Percentiles rank a stretch among this genome's conserved stretches.
phyloP scores from a whole-genome alignment of 2,329 filamentous ascomycete species.

The Nectriaceae sp. region DNA sequence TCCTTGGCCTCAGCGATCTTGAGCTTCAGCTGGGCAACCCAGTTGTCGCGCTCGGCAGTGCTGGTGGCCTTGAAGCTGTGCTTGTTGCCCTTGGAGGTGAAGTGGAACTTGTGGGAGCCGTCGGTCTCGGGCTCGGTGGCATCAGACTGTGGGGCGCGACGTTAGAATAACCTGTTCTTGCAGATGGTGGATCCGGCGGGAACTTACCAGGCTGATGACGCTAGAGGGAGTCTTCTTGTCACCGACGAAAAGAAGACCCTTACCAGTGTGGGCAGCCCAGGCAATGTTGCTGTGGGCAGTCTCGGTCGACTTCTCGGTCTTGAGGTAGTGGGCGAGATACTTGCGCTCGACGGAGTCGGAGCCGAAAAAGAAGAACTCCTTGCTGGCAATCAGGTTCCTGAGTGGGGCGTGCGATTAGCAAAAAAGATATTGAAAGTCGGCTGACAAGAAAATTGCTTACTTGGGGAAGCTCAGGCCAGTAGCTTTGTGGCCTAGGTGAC shows the following conservation, averaged over 20 bases:
- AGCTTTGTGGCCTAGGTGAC: constrained; percentile 85
- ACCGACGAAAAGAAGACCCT: constrained; percentile 89
- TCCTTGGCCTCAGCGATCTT: constrained; percentile 86
- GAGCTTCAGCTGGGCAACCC: constrained; percentile 81
- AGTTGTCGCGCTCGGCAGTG: constrained; percentile 82
- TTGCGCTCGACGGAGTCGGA: constrained; percentile 73
- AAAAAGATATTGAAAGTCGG: not conserved
- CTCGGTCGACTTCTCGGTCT: constrained; percentile 80
- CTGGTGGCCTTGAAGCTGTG: constrained; percentile 86
- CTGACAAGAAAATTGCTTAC: constrained; percentile 54
- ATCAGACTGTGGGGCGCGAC: constrained; percentile 47
- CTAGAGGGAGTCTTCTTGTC: constrained; percentile 81
- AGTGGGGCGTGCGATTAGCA: constrained; percentile 23
- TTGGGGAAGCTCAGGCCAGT: constrained; percentile 81
- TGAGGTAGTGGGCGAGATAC: constrained; percentile 75
- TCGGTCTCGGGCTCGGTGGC: constrained; percentile 73
- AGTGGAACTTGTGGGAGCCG: constrained; percentile 78
- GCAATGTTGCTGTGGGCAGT: constrained; percentile 77
- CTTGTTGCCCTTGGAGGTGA: constrained; percentile 86
- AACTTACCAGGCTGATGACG: constrained; percentile 80
- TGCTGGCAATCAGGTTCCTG: constrained; percentile 86
- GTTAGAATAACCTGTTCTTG: constrained; percentile 3
- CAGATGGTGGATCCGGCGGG: constrained; percentile 19
- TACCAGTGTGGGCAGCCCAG: constrained; percentile 92
- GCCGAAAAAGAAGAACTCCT: constrained; percentile 91